These are phyloP conservation scores for Silene vulgaris DNA, from an alignment of 179 eudicot species.

Conservation along the genomic window DNA sequence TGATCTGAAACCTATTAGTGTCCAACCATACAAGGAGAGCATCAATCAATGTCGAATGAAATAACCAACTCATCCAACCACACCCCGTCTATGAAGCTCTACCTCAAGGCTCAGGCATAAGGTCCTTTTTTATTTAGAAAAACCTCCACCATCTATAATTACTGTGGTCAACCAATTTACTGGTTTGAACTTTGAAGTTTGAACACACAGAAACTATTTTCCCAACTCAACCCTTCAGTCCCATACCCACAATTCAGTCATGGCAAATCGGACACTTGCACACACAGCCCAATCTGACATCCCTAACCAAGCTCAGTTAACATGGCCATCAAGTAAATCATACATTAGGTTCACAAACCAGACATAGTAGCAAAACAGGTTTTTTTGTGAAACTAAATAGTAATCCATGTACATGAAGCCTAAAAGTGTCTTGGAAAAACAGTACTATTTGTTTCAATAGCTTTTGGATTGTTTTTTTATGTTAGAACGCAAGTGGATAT, in stretches of 20 bases:
- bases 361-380: background rate
- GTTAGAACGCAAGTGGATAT: no score
- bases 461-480: background rate
- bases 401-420: background rate
- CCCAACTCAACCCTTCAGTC: background rate
- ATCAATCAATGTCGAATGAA: background rate
- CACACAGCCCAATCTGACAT: background rate
- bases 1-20: background rate
- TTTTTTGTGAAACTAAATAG: conserved; percentile 1
- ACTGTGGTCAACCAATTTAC: no score
- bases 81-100: background rate
- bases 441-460: background rate
- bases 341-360: background rate
- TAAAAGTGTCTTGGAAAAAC: background rate
- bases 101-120: background rate
- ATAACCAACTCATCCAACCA: conserved; percentile 2
- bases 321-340: background rate
- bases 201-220: no score
- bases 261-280: conserved; percentile 5
- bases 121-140: background rate
- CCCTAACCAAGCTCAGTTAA: background rate
- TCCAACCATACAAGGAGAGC: background rate
- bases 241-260: background rate
- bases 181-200: no score
- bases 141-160: background rate